Base-by-base conservation (phyloP, 768 basidiomycete species). In the Trametopsis cervina region DNA sequence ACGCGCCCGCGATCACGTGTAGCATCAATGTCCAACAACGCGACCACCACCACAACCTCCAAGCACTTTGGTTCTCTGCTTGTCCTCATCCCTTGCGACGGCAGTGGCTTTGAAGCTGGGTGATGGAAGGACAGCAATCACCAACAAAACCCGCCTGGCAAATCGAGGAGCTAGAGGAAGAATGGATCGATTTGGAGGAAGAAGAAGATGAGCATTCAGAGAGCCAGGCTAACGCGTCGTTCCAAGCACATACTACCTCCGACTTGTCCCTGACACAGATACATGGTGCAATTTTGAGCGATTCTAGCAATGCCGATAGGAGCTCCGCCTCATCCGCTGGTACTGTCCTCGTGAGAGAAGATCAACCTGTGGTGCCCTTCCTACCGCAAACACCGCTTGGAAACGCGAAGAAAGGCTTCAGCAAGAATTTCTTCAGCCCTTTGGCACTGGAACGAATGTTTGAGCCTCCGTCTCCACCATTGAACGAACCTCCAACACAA, bases 371-470 rank as follows among this genome's bases (percentile, higher is more conserved):
- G 38, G 69, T 65, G 4, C 77, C 79, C 0, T 58, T 85, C 37
- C 63, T 85, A 15, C 80, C 81, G 42, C 82, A 79, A 59, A 85
- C 85, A 9, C 84, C 85, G 7, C 9, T n/a, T n/a, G 81, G 78
- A 20, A 69, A 69, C 37, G 66, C 71, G 51, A 80, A 80, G 62
- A 83, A 80, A 51, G 67, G 70, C n/a, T 57, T 69, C 33, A 75
- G 82, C 40, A 90, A 86, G 66, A 81, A 87, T 65, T 80, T 97
- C 61, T 97, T 97, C 69, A 89, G 83, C 47, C 90, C 91, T 0
- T 63, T 92, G 46, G 83, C 85, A 21, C 72, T 96, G 7, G 92
- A 96, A 66, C 77, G 76, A 47, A 91, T 96, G 89, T 96, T 95
- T 55, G 88, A 94, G 52, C 93, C 93, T 6, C 93, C 93, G 1